phyloP scores from a whole-genome alignment of 257 asterid species.

The Lycium barbarum region DNA sequence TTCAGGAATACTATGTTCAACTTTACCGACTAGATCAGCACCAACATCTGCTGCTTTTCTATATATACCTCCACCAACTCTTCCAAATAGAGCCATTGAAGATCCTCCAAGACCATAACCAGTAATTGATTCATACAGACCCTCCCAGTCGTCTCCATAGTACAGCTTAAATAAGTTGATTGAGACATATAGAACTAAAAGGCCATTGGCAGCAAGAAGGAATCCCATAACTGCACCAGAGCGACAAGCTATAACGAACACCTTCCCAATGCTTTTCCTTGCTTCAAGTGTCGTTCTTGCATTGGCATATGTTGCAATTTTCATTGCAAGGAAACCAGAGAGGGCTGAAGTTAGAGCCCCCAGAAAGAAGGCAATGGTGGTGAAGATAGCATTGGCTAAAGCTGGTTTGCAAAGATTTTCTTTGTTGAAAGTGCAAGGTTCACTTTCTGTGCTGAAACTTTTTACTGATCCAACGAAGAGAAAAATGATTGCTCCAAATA shows the following conservation, averaged over 20 bases:
- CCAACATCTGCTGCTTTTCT: conserved; percentile 67
- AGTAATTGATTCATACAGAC: conserved; percentile 58
- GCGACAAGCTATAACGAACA: conserved; percentile 52
- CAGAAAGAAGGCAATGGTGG: conserved; percentile 52
- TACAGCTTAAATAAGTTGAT: conserved; percentile 53
- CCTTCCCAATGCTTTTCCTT: conserved; percentile 56
- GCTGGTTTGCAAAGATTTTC: conserved; percentile 57
- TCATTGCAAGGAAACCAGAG: conserved; percentile 65
- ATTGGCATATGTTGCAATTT: conserved; percentile 60
- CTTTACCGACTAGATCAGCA: conserved; percentile 63
- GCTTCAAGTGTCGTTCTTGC: conserved; percentile 59
- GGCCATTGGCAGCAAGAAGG: conserved; percentile 64
- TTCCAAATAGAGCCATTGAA: conserved; percentile 62
- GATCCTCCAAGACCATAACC: conserved; percentile 68
- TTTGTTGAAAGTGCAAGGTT: conserved; percentile 54
- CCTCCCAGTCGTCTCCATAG: conserved; percentile 62
- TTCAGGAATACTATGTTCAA: conserved; percentile 54
- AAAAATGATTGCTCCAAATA: conserved; percentile 54
- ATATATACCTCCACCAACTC: conserved; percentile 63
- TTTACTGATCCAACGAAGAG: conserved; percentile 62
- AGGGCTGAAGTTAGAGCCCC: conserved; percentile 57
- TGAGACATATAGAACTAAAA: conserved; percentile 48
- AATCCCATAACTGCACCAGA: conserved; percentile 64
- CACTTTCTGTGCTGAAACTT: conserved; percentile 52
- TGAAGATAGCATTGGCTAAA: conserved; percentile 54